Base-by-base conservation (phyloP, 306 rosid genomes). In the Luffa aegyptiaca region DNA sequence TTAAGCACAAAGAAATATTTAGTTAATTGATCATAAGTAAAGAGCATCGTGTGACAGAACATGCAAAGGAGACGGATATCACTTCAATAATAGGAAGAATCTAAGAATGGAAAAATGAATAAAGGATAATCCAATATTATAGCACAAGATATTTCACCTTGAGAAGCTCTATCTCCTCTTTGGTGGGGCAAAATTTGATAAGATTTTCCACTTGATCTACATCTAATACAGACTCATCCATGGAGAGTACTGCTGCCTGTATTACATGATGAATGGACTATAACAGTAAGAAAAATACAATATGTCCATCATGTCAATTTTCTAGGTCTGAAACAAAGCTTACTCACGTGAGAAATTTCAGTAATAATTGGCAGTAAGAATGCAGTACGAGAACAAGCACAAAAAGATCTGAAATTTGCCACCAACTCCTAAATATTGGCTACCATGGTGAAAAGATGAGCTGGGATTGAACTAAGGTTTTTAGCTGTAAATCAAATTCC, bases 131-230 rank as follows among this genome's bases (percentile, higher is more conserved):
- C 13, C 37, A 39, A 21, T 21, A 39, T 11, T 14, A 51, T 51
- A 39, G 37, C 17, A 56, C 52, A 56, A 42, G 49, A 84, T 84
- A 76, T 65, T 81, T 80, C 82, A 96, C 99, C 99, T 90, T 96
- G 81, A 96, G 89, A 85, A 91, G 97, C 70, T 96, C 98, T 96
- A 93, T 96, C 86, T 96, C 99, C 81, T 96, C 99, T 84, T 93
- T 93, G 75, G 99, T 93, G 53, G 99, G 99, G 83, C 99, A 96
- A 88, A 90, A 93, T 85, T 91, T 96, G 45, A 89, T 88, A 42
- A 96, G 96, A 88, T 92, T 96, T 64, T 96, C 99, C 89, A 96
- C 98, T 86, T 96, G 98, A 83, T 96, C 99, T 87, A 86, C 88
- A 79, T 96, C 98, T 85, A 96, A 88, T 84, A 89, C 91, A 3